Evolutionary conservation across 352 stramenopile species (phyloP).

Genomic region (Aphanomyces invadans): DNA sequence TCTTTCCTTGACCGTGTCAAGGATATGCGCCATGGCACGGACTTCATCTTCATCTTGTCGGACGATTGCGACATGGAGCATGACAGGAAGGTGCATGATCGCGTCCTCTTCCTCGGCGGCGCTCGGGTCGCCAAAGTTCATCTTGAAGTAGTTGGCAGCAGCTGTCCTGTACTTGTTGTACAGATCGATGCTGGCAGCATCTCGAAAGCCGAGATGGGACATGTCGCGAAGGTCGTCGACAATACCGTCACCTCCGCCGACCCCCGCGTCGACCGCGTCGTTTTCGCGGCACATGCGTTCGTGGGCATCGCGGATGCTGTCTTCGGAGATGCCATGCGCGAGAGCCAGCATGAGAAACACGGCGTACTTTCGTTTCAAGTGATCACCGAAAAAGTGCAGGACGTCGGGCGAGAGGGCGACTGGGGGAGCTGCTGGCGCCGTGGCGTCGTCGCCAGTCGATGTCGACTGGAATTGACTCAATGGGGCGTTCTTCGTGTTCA

Average conservation of each 20-base stretch:
- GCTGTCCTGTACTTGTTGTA: slow-evolving; percentile 83
- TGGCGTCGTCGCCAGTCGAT: no score
- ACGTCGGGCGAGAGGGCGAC: slow-evolving; percentile 43
- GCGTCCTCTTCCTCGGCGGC: slow-evolving; percentile 80
- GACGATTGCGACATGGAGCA: slow-evolving; percentile 72
- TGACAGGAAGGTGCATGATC: slow-evolving; percentile 85
- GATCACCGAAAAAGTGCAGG: slow-evolving; percentile 76
- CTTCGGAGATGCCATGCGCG: slow-evolving; percentile 62
- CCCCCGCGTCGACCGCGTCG: slow-evolving; percentile 52
- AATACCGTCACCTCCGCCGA: slow-evolving; percentile 61
- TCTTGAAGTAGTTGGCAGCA: slow-evolving; percentile 71
- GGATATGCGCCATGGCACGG: slow-evolving; percentile 62
- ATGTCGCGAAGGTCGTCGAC: slow-evolving; percentile 15
- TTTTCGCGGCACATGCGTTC: slow-evolving; percentile 80
- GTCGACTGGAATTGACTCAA: slow-evolving; percentile 19
- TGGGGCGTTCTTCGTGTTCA: slow-evolving; percentile 44
- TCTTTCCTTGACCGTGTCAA: slow-evolving; percentile 62
- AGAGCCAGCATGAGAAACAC: slow-evolving; percentile 80
- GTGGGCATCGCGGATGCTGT: slow-evolving; percentile 71
- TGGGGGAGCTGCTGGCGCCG: no score
- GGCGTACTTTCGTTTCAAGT: slow-evolving; percentile 82
- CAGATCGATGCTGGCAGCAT: slow-evolving; percentile 62
- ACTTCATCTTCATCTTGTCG: slow-evolving; percentile 62
- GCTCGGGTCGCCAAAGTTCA: slow-evolving; percentile 74
- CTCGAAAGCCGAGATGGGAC: slow-evolving; percentile 54